phyloP scores from a whole-genome alignment of 2,329 filamentous ascomycete genomes.

The Curvularia sp. region DNA sequence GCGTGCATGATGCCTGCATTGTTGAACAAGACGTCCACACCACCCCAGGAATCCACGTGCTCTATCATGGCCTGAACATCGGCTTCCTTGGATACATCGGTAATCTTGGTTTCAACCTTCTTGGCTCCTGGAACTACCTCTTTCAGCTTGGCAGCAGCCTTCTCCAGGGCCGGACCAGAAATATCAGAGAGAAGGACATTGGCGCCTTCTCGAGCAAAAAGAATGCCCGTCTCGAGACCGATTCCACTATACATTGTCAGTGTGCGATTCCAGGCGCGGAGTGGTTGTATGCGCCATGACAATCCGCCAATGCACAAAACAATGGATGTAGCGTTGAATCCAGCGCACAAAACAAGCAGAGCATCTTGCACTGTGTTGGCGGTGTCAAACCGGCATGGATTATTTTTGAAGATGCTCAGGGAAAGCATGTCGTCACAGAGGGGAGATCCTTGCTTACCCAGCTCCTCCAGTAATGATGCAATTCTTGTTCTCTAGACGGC shows the following conservation, averaged over 20 bases:
- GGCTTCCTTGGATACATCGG: slow-evolving; percentile 86
- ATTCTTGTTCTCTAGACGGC: slow-evolving; percentile 70
- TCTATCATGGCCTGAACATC: slow-evolving; percentile 79
- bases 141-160: slow-evolving; percentile 76
- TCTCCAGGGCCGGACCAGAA: slow-evolving; percentile 77
- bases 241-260: slow-evolving; percentile 71
- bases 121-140: slow-evolving; percentile 68
- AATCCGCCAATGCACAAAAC: not conserved
- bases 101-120: slow-evolving; percentile 68
- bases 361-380: not conserved
- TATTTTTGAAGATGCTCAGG: not conserved
- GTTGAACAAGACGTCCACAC: slow-evolving; percentile 93
- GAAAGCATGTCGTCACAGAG: not conserved
- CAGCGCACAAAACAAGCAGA: not conserved
- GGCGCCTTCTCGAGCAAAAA: slow-evolving; percentile 88
- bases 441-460: slow-evolving; percentile 66
- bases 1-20: slow-evolving; percentile 97
- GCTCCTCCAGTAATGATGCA: slow-evolving; percentile 83
- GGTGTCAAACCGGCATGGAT: not conserved
- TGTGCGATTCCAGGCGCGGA: not conserved
- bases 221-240: slow-evolving; percentile 87
- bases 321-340: not conserved
- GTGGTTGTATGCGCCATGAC: not conserved
- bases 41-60: slow-evolving; percentile 81
- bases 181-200: slow-evolving; percentile 87